A percentile compares a stretch with the other conserved stretches of the same genome.
Evolutionary conservation across 805 yeast genomes (phyloP).

Genomic region (Metschnikowia aberdeeniae): DNA sequence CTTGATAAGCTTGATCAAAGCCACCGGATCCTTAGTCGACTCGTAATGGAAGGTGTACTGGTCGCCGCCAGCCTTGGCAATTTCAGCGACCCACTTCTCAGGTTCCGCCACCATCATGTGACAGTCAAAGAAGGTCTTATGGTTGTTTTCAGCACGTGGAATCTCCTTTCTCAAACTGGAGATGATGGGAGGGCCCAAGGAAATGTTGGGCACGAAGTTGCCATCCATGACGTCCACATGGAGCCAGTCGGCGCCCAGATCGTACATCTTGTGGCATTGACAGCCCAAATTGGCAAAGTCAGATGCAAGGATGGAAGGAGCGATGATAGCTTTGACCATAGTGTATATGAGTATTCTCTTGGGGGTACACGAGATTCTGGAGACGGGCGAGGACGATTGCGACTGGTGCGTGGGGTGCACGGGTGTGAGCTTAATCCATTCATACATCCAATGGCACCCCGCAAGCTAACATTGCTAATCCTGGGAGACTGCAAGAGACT

Average conservation of each 20-base stretch:
- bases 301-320: conserved; percentile 91
- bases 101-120: conserved; percentile 98
- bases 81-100: conserved; percentile 88
- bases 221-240: conserved; percentile 99
- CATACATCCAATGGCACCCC: too few species aligned
- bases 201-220: conserved; percentile 94
- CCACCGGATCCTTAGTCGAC: conserved; percentile 75
- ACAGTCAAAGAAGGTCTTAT: conserved; percentile 71
- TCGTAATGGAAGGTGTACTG: conserved; percentile 96
- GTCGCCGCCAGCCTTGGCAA: conserved; percentile 92
- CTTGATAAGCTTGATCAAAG: conserved; percentile 71
- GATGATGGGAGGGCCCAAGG: conserved; percentile 90
- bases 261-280: conserved; percentile 77
- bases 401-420: not conserved
- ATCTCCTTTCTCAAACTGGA: conserved; percentile 69
- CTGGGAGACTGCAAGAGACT: not conserved
- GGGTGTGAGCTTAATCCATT: not conserved
- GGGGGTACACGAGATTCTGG: not conserved
- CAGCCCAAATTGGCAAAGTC: conserved; percentile 88
- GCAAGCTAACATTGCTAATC: not conserved
- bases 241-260: conserved; percentile 90
- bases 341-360: not conserved
- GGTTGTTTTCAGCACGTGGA: conserved; percentile 51
- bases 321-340: conserved; percentile 81
- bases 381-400: not conserved